Conservation (phyloP, 345 rosid species). For the Barbarea vulgaris region DNA sequence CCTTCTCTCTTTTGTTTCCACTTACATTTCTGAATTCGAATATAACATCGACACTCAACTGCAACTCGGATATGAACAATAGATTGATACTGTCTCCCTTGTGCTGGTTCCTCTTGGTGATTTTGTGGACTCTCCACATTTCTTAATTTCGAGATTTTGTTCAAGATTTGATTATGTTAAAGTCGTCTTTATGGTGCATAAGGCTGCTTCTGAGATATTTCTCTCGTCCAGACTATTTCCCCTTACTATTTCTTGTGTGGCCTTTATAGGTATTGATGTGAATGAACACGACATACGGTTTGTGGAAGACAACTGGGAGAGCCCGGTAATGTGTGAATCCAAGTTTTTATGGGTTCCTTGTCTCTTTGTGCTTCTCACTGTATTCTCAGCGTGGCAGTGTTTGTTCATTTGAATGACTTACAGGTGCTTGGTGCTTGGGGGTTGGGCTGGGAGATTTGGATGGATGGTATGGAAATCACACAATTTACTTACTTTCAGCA, state of each 20-base stretch:
- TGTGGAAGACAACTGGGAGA: slow-evolving; percentile 99
- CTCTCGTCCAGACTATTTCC: background rate
- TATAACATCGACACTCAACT: background rate
- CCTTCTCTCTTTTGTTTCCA: background rate
- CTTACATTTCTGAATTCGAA: background rate
- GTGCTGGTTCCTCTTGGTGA: background rate
- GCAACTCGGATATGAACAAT: background rate
- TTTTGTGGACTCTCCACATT: background rate
- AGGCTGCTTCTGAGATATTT: background rate
- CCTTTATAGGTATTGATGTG: slow-evolving; percentile 77
- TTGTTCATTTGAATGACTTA: slow-evolving; percentile 26
- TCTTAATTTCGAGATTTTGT: background rate
- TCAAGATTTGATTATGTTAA: background rate
- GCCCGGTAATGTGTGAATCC: slow-evolving; percentile 66
- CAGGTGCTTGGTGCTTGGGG: slow-evolving; percentile 99
- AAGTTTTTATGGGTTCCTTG: background rate
- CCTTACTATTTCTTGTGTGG: slow-evolving; percentile 7
- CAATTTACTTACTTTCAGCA: slow-evolving; percentile 99
- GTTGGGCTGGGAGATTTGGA: slow-evolving; percentile 99
- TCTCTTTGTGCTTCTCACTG: background rate
- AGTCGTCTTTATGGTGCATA: background rate
- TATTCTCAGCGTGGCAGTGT: background rate
- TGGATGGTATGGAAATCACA: slow-evolving; percentile 99
- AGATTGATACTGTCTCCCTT: background rate
- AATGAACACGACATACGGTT: slow-evolving; percentile 84